Evolutionary conservation across 2,329 filamentous ascomycete species (phyloP).

Genomic region (Ceratocystiopsis brevicomis): DNA sequence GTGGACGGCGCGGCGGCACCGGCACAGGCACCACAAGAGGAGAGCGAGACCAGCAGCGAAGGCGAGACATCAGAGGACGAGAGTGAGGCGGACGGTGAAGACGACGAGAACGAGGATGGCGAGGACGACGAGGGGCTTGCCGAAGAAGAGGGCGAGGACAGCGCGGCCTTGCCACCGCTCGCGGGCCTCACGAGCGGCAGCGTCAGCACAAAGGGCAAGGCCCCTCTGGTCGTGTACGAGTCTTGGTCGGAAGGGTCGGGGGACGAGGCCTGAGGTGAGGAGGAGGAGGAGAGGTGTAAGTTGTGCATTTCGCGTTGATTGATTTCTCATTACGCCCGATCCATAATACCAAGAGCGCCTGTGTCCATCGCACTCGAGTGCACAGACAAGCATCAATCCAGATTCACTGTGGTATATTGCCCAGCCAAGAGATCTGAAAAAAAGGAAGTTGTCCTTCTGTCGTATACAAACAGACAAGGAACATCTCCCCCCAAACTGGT

Average conservation of each 20-base stretch:
- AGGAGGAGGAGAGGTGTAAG: no score
- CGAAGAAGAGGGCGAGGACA: background rate
- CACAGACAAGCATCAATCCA: no score
- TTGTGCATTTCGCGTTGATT: no score
- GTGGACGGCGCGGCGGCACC: background rate
- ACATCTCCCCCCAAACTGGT: no score
- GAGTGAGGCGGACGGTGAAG: background rate
- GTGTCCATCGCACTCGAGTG: no score
- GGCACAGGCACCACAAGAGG: background rate
- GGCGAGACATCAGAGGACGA: slow-evolving; percentile 3
- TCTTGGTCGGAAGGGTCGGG: slow-evolving; percentile 10
- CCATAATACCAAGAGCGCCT: background rate
- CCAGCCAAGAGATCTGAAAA: no score
- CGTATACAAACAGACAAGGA: no score
- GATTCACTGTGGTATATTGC: no score
- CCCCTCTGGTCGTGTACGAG: slow-evolving; percentile 9
- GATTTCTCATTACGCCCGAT: no score
- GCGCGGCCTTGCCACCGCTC: background rate
- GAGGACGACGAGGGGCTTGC: background rate
- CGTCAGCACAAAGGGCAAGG: background rate
- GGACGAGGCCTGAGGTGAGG: background rate
- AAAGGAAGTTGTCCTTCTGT: no score
- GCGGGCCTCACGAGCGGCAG: background rate
- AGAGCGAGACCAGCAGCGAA: slow-evolving; percentile 9
- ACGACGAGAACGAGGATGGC: background rate